These are phyloP conservation scores for Agroathelia rolfsii DNA, from an alignment of 1,284 basidiomycete genomes.

Conservation along the genomic window DNA sequence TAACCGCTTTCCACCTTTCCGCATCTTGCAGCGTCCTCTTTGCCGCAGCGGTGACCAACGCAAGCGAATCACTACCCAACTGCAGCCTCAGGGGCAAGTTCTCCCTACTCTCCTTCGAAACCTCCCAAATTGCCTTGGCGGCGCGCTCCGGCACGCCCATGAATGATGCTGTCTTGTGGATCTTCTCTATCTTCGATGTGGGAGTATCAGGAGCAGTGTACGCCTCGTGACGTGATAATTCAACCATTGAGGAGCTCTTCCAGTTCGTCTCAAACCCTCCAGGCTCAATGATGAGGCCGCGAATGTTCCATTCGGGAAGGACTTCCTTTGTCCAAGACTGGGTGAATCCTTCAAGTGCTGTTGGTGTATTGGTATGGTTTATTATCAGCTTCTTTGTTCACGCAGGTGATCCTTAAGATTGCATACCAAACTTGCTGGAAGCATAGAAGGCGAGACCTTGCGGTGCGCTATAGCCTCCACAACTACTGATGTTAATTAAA, in stretches of 20 bases:
- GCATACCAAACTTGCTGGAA: slow-evolving; percentile 26
- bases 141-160: no score
- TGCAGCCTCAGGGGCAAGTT: slow-evolving; percentile 25
- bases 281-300: slow-evolving; percentile 25
- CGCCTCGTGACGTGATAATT: no score
- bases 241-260: no score
- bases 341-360: slow-evolving; percentile 28
- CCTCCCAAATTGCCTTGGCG: no score
- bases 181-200: no score
- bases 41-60: slow-evolving; percentile 19
- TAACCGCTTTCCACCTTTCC: slow-evolving; percentile 19
- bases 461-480: slow-evolving; percentile 22
- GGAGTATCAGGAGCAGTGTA: no score
- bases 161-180: no score
- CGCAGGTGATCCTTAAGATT: background rate
- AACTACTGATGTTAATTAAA: slow-evolving; percentile 24
- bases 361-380: background rate
- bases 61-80: slow-evolving; percentile 23
- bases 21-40: slow-evolving; percentile 18
- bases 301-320: slow-evolving; percentile 29
- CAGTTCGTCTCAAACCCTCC: slow-evolving; percentile 26
- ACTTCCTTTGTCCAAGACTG: slow-evolving; percentile 24
- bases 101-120: no score
- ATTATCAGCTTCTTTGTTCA: background rate
- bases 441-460: slow-evolving; percentile 22